These are phyloP conservation scores for Hericium alpestre DNA, from an alignment of 768 basidiomycete species.

Conservation along the genomic window DNA sequence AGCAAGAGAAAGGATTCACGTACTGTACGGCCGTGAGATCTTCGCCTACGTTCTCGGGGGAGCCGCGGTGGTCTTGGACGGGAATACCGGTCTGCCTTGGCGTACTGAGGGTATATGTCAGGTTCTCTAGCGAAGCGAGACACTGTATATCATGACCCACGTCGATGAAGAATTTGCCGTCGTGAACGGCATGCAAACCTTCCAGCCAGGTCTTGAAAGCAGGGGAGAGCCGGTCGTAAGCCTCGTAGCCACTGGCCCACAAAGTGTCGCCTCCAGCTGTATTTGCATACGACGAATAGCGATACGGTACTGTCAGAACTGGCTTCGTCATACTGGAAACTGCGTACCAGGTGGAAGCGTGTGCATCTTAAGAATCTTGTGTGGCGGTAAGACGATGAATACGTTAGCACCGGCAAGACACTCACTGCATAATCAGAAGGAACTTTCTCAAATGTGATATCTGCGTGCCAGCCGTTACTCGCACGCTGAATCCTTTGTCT, in stretches of 20 bases:
- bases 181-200: conserved; percentile 46
- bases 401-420: background rate
- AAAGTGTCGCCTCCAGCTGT: conserved; percentile 28
- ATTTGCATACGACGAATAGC: conserved; percentile 14
- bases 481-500: conserved; percentile 25
- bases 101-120: conserved; percentile 15
- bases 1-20: conserved; percentile 24
- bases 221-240: conserved; percentile 54
- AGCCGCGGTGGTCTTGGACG: conserved; percentile 36
- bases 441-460: conserved; percentile 50
- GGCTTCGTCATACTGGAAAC: background rate
- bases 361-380: conserved; percentile 25
- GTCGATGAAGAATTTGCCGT: conserved; percentile 31
- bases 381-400: background rate
- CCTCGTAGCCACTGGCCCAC: conserved; percentile 37
- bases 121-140: background rate
- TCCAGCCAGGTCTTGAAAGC: conserved; percentile 43
- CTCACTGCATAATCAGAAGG: conserved; percentile 49
- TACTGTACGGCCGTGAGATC: conserved; percentile 42
- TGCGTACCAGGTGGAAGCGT: conserved; percentile 16
- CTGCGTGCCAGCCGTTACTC: conserved; percentile 41
- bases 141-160: conserved; percentile 13
- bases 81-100: conserved; percentile 18
- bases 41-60: conserved; percentile 40
- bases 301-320: conserved; percentile 26